Conservation (phyloP, 1,139 yeast genomes). For the Debaryomycetaceae sp. region DNA sequence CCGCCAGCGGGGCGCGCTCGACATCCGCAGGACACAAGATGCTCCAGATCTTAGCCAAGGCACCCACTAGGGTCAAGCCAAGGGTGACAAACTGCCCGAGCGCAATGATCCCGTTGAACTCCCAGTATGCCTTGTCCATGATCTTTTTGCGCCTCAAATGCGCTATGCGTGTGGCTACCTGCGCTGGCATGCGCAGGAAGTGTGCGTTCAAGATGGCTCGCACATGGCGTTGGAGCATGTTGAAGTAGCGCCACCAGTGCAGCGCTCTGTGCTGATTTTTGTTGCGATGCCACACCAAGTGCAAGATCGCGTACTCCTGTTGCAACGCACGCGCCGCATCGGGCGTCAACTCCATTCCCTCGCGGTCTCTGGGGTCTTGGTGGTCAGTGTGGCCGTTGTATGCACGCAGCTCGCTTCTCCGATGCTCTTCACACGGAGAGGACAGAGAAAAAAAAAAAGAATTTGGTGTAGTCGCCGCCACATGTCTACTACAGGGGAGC, state of each 20-base stretch:
- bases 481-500: constrained; percentile 5
- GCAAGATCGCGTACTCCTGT: constrained; percentile 54
- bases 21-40: constrained; percentile 23
- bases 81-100: constrained; percentile 75
- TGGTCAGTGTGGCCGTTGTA: background rate
- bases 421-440: constrained; percentile 3
- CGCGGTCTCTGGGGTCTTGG: no score
- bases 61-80: constrained; percentile 67
- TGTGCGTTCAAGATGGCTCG: constrained; percentile 30
- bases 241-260: constrained; percentile 71
- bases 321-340: no score
- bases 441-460: background rate
- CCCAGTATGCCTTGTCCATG: constrained; percentile 49
- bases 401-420: background rate
- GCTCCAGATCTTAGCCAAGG: constrained; percentile 42
- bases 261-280: constrained; percentile 73
- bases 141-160: constrained; percentile 20
- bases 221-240: constrained; percentile 57
- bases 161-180: constrained; percentile 10
- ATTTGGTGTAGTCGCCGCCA: background rate
- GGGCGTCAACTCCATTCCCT: no score
- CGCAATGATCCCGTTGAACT: constrained; percentile 64
- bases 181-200: background rate
- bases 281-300: constrained; percentile 64
- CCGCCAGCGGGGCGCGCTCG: no score